Base-by-base conservation (phyloP, 257 asterid genomes). In the Mentha longifolia region DNA sequence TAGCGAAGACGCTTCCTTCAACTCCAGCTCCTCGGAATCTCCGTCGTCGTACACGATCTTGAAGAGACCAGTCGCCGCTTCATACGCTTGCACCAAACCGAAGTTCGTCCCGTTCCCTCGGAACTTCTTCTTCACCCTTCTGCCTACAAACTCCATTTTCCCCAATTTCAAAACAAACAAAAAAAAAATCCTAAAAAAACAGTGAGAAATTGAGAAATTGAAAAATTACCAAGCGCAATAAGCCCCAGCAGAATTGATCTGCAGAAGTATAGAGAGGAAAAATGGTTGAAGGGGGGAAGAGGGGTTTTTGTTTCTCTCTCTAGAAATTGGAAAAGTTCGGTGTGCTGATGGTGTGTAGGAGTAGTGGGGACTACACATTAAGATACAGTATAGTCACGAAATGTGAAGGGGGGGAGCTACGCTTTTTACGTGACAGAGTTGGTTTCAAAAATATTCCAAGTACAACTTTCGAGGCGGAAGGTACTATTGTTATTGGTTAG, bases 91-190 rank as follows among this genome's bases (percentile, higher is more conserved):
- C 60, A 92, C 91, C 47, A 74, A 68, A 35, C 97, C 98, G 20
- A 33, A 74, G 30, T 76, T 68, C 30, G 81, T 28, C 14, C 86
- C 95, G 57, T 68, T 59, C 64, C 89, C 90, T 78, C 59, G 22
- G 61, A 84, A 78, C 73, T 80, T 77, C 78, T 87, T 90, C 81
- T 76, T 86, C 89, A 92, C 88, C 78, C 71, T 77, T 71, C 89
- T 85, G 43, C 97, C 98, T 61, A 88, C 82, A 63, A 66, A 84
- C 82, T 92, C 96, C 92, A 87, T 89, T 80, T 89, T 80, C 70
- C 77, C 73, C 65, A 70, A 68, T 61, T 81, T 77, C 81, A 81
- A 67, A 77, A 77, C 58, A 6, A 68, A n/a, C n/a, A n/a, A 30
- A 30, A 14, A 13, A 17, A 56, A 25, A 25, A 22, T 65, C 22